A percentile compares a stretch with the other conserved stretches of the same genome.
Evolutionary conservation across 1,284 basidiomycete genomes (phyloP).

Genomic region (Ceratobasidium sp.): DNA sequence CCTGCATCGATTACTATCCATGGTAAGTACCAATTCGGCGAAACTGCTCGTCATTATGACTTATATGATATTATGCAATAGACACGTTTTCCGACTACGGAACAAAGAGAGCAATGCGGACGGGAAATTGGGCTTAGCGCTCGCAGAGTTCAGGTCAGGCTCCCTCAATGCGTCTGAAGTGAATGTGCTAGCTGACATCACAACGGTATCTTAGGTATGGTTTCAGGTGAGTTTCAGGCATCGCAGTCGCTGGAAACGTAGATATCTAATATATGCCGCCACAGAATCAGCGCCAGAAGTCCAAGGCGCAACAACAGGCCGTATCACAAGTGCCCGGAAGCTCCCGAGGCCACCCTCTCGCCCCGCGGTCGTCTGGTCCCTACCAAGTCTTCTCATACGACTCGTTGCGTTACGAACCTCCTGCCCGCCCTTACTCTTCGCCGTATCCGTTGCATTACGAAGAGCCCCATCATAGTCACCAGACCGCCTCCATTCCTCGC

Average conservation of each 20-base stretch:
- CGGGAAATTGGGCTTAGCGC: conserved; percentile 85
- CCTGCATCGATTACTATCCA: conserved; percentile 81
- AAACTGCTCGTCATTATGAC: conserved; percentile 23
- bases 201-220: conserved; percentile 73
- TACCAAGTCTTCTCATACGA: conserved; percentile 39
- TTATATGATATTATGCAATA: conserved; percentile 55
- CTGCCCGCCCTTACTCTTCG: conserved; percentile 50
- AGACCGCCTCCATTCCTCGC: neutral
- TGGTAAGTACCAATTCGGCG: conserved; percentile 65
- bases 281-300: conserved; percentile 86
- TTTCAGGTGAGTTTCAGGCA: conserved; percentile 73
- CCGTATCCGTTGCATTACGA: conserved; percentile 58
- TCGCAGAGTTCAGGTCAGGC: conserved; percentile 84
- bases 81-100: conserved; percentile 89
- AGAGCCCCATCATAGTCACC: conserved; percentile 50
- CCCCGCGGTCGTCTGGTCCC: conserved; percentile 47
- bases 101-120: conserved; percentile 86
- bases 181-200: conserved; percentile 52
- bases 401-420: conserved; percentile 51
- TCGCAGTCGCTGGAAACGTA: conserved; percentile 4
- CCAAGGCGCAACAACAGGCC: conserved; percentile 69
- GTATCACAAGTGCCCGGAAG: conserved; percentile 50
- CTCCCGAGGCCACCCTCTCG: conserved; percentile 45
- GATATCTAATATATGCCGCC: conserved; percentile 49
- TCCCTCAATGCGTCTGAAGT: conserved; percentile 46